These are phyloP conservation scores for Bipolaris victoriae DNA, from an alignment of 2,329 filamentous ascomycete species.

Conservation along the genomic window DNA sequence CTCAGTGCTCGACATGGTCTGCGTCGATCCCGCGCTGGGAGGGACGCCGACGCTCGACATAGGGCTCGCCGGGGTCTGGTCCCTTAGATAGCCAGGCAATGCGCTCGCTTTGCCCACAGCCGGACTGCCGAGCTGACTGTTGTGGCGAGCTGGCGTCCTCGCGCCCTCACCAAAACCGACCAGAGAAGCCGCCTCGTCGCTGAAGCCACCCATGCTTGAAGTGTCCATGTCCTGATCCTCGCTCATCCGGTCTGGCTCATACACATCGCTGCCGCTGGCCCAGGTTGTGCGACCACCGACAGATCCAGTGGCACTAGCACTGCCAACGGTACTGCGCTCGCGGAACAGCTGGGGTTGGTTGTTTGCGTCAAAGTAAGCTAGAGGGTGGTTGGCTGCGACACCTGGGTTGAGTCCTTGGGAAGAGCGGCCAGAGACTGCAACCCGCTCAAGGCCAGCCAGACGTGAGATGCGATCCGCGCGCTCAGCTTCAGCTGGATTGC, in stretches of 20 bases:
- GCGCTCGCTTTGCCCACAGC: constrained; percentile 62
- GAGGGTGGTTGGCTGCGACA: constrained; percentile 41
- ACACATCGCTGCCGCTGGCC: constrained; percentile 68
- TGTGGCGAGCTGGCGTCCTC: constrained; percentile 56
- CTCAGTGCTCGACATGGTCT: constrained; percentile 39
- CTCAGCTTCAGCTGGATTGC: constrained; percentile 82
- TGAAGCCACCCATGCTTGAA: constrained; percentile 77
- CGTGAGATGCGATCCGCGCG: constrained; percentile 95
- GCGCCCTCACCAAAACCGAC: constrained; percentile 95
- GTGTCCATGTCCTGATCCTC: constrained; percentile 66
- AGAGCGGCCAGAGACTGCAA: constrained; percentile 73
- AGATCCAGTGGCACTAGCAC: constrained; percentile 84
- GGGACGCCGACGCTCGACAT: constrained; percentile 37
- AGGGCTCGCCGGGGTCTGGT: constrained; percentile 39
- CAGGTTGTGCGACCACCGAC: constrained; percentile 71
- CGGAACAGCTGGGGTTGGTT: constrained; percentile 68
- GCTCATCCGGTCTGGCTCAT: constrained; percentile 72
- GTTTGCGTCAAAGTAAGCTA: constrained; percentile 80
- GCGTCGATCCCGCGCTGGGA: constrained; percentile 28
- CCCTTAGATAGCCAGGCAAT: constrained; percentile 43
- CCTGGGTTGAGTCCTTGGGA: constrained; percentile 56
- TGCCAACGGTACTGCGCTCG: constrained; percentile 88
- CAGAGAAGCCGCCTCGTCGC: constrained; percentile 82
- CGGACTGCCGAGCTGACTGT: constrained; percentile 78
- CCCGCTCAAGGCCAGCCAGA: constrained; percentile 86